These are phyloP conservation scores for Helichrysum umbraculigerum DNA, from an alignment of 129 eudicot genomes.

Conservation along the genomic window DNA sequence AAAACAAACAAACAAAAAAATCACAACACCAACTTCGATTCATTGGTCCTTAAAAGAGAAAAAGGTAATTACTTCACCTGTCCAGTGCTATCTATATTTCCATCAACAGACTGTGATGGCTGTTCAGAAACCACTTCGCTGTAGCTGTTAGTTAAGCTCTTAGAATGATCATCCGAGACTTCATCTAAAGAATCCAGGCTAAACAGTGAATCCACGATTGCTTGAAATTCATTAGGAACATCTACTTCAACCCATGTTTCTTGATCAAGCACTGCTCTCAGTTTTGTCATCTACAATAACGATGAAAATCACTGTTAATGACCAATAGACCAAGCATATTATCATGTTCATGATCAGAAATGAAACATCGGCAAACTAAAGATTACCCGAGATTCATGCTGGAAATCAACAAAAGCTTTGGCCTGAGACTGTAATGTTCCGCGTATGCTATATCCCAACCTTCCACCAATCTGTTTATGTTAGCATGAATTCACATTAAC, in stretches of 20 bases:
- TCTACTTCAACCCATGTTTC: slow-evolving; percentile 98
- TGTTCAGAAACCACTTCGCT: slow-evolving; percentile 39
- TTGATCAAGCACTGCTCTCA: slow-evolving; percentile 93
- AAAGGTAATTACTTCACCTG: slow-evolving; percentile 31
- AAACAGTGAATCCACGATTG: slow-evolving; percentile 63
- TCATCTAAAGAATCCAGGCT: slow-evolving; percentile 44
- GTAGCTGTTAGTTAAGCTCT: slow-evolving; percentile 28
- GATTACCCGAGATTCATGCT: slow-evolving; percentile 88
- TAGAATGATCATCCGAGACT: slow-evolving; percentile 33
- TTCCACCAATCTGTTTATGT: slow-evolving; percentile 93
- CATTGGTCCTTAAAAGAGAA: slow-evolving; percentile 26
- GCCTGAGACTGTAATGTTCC: slow-evolving; percentile 98
- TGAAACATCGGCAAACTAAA: slow-evolving; percentile 1
- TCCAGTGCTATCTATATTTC: slow-evolving; percentile 34
- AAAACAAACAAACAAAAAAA: slow-evolving; percentile 13
- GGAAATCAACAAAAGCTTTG: slow-evolving; percentile 88
- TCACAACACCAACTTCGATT: slow-evolving; percentile 33
- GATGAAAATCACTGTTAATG: slow-evolving; percentile 18
- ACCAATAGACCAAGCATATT: slow-evolving; percentile 1
- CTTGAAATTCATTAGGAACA: slow-evolving; percentile 91
- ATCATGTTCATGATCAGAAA: neutral
- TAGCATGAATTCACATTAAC: slow-evolving; percentile 32
- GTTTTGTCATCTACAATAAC: slow-evolving; percentile 75
- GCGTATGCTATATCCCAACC: slow-evolving; percentile 97
- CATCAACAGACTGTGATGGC: slow-evolving; percentile 52